Evolutionary conservation across 805 yeast genomes (phyloP).

Genomic region (Saturnispora dispora): DNA sequence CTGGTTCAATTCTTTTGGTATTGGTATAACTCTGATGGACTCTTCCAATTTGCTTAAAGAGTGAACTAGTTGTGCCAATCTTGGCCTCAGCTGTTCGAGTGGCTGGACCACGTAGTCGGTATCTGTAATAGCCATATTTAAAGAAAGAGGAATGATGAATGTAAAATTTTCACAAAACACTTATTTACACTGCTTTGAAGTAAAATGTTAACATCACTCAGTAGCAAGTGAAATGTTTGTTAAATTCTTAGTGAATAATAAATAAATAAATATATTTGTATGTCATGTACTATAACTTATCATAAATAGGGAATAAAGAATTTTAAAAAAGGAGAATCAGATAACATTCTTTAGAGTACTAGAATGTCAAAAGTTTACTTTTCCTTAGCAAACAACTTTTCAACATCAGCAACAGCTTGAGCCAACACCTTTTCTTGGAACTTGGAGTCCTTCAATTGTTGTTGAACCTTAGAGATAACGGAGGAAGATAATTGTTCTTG

Average conservation of each 20-base stretch:
- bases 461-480: constrained; percentile 81
- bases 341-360: neutral
- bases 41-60: constrained; percentile 49
- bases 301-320: constrained; percentile 5
- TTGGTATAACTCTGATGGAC: constrained; percentile 33
- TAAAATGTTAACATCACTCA: too few relatives aligned
- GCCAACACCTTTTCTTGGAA: constrained; percentile 88
- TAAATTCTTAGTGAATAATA: neutral
- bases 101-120: constrained; percentile 6
- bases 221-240: neutral
- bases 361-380: constrained; percentile 12
- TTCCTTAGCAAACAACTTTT: constrained; percentile 56
- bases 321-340: neutral
- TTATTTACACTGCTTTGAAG: neutral
- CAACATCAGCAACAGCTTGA: constrained; percentile 89
- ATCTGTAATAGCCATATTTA: neutral
- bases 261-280: constrained; percentile 8
- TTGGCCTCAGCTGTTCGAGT: constrained; percentile 51
- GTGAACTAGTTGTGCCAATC: constrained; percentile 53
- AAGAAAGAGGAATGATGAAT: neutral
- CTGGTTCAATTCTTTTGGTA: constrained; percentile 21
- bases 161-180: neutral
- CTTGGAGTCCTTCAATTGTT: constrained; percentile 75
- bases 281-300: constrained; percentile 7
- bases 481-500: constrained; percentile 84